phyloP scores from a whole-genome alignment of 1,284 basidiomycete species.

The Takashimella koratensis region DNA sequence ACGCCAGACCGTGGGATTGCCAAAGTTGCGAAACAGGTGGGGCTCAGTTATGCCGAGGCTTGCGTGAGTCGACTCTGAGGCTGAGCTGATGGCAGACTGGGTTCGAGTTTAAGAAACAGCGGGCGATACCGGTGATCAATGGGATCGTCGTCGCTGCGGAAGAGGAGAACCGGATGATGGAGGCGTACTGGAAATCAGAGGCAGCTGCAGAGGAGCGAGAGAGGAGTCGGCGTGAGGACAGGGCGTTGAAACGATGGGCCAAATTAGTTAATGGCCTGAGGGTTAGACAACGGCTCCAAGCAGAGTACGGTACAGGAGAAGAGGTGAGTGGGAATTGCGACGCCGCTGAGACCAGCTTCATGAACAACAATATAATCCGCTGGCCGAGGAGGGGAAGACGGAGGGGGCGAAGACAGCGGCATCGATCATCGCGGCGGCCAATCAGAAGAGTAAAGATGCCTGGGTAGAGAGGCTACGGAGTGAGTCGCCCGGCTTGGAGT shows the following conservation, averaged over 20 bases:
- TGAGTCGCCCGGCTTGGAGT: slow-evolving; percentile 1
- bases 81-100: slow-evolving; percentile 50
- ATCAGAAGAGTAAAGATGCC: slow-evolving; percentile 13
- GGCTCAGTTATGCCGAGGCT: slow-evolving; percentile 88
- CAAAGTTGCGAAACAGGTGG: slow-evolving; percentile 82
- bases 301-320: slow-evolving; percentile 63
- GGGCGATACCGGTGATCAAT: slow-evolving; percentile 77
- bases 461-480: slow-evolving; percentile 14
- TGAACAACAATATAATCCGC: slow-evolving; percentile 32
- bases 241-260: slow-evolving; percentile 82
- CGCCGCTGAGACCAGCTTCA: slow-evolving; percentile 23
- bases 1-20: slow-evolving; percentile 73
- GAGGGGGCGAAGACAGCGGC: slow-evolving; percentile 16
- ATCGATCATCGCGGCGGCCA: slow-evolving; percentile 27
- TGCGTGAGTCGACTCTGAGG: slow-evolving; percentile 51
- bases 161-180: slow-evolving; percentile 69
- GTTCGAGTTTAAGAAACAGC: slow-evolving; percentile 88
- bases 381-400: slow-evolving; percentile 20
- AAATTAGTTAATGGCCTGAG: slow-evolving; percentile 82
- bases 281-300: slow-evolving; percentile 74
- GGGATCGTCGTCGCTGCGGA: slow-evolving; percentile 85
- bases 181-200: slow-evolving; percentile 83
- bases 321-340: slow-evolving; percentile 23
- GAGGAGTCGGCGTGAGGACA: slow-evolving; percentile 69
- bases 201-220: slow-evolving; percentile 73